phyloP scores from a whole-genome alignment of 2,329 filamentous ascomycete species.

The Epichloe elymi region DNA sequence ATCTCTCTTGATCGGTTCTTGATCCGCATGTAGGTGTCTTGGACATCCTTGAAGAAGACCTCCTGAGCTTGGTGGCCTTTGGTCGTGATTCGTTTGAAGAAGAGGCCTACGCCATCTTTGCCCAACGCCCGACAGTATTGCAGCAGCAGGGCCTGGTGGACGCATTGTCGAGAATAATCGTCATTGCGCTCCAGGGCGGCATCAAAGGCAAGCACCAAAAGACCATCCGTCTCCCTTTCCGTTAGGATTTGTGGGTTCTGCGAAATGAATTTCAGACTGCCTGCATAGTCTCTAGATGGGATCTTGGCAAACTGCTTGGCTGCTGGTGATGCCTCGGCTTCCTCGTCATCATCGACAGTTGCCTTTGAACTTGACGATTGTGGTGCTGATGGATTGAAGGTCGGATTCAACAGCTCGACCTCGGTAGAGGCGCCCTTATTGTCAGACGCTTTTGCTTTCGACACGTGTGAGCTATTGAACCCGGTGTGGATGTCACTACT shows the following conservation, averaged over 20 bases:
- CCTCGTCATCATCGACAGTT: constrained; percentile 52
- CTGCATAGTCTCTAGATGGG: constrained; percentile 57
- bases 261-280: constrained; percentile 65
- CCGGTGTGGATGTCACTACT: constrained; percentile 81
- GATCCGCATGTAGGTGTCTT: constrained; percentile 75
- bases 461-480: constrained; percentile 76
- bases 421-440: constrained; percentile 35
- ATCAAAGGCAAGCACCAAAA: constrained; percentile 87
- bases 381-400: constrained; percentile 17
- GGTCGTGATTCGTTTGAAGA: constrained; percentile 93
- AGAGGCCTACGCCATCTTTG: constrained; percentile 74
- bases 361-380: constrained; percentile 7
- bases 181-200: constrained; percentile 64
- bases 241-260: constrained; percentile 63
- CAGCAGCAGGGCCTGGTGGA: constrained; percentile 82
- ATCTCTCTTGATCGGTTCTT: constrained; percentile 64
- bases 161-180: constrained; percentile 70
- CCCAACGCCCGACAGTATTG: constrained; percentile 92
- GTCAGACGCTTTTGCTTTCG: constrained; percentile 40
- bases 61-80: constrained; percentile 80
- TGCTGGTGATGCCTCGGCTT: constrained; percentile 61
- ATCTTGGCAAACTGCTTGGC: constrained; percentile 77
- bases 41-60: constrained; percentile 86
- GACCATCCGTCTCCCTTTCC: constrained; percentile 79
- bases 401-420: constrained; percentile 68